Evolutionary conservation across 345 rosid genomes (phyloP).

Genomic region (Isatis tinctoria): DNA sequence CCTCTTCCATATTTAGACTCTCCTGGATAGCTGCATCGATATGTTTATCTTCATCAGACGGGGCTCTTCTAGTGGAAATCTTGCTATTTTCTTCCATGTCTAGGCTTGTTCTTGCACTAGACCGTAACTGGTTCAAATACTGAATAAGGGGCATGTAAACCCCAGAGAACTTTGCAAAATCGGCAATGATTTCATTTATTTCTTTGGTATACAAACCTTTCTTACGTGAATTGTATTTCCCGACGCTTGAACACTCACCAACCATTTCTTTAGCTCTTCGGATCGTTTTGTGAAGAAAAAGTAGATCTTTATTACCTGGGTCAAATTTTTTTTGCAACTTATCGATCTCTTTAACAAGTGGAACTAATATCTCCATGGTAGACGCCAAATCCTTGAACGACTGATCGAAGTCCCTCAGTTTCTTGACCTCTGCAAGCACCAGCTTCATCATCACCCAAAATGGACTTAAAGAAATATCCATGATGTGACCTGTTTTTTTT

Average conservation of each 20-base stretch:
- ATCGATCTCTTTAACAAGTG: neutral
- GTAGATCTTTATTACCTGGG: neutral
- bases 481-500: no score
- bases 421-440: no score
- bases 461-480: neutral
- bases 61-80: neutral
- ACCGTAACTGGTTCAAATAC: neutral
- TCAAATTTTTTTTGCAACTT: neutral
- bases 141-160: neutral
- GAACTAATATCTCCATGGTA: neutral
- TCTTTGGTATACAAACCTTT: neutral
- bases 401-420: neutral
- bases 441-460: neutral
- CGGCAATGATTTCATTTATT: neutral
- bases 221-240: neutral
- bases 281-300: neutral
- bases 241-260: neutral
- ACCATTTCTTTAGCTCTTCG: neutral
- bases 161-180: neutral
- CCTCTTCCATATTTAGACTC: no score
- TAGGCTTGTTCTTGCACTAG: neutral
- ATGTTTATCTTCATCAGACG: neutral
- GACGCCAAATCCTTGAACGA: neutral
- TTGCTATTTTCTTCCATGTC: neutral
- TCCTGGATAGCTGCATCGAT: no score